Evolutionary conservation across 192 early-diverging fungal species (phyloP), one percentile per base, ranked within the genome.

Genomic region (Spizellomyces punctatus): DNA sequence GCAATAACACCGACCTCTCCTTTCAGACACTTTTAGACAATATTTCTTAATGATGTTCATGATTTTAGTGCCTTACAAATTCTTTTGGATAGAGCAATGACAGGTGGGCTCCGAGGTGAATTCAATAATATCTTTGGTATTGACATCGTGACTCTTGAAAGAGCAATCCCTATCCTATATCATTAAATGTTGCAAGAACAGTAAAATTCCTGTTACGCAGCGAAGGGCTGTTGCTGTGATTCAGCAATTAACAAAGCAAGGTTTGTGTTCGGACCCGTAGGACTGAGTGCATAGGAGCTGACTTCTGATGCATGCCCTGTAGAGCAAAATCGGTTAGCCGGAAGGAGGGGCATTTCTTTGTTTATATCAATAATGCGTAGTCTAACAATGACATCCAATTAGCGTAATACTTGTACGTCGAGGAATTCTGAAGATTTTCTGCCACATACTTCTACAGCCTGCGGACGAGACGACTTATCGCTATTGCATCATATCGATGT

Each of bases 31-130:
- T 12, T 17, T 21, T 16, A 67, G 21, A 10, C 54, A n/a, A 42
- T 63, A 6, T 10, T 46, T 5, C 58, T n/a, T 6, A 54, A 44
- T 6, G 6, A 71, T 43, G 6, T 21, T 72, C 8, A 10, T 6
- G 64, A 22, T 52, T 36, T 16, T 69, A 92, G 91, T 72, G 85
- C 91, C 49, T 79, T 91, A 22, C 87, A 88, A 68, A 91, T 92
- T n/a, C 78, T 91, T 6, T 78, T 92, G 17, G 86, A 86, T 58
- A 76, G 91, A 21, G 91, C 91, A 36, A 91, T 92, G 84, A 82
- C 80, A 66, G 89, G 87, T 86, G 87, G 43, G 60, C 21, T 22
- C 45, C 63, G 17, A 16, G 12, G 12, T n/a, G 27, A 48, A 8
- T 3, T 19, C 7, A 64, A 60, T 21, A 7, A 8, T 5, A 17